Evolutionary conservation across 495 filamentous ascomycete species (phyloP).

Genomic region (Trichoderma orchidacearum): DNA sequence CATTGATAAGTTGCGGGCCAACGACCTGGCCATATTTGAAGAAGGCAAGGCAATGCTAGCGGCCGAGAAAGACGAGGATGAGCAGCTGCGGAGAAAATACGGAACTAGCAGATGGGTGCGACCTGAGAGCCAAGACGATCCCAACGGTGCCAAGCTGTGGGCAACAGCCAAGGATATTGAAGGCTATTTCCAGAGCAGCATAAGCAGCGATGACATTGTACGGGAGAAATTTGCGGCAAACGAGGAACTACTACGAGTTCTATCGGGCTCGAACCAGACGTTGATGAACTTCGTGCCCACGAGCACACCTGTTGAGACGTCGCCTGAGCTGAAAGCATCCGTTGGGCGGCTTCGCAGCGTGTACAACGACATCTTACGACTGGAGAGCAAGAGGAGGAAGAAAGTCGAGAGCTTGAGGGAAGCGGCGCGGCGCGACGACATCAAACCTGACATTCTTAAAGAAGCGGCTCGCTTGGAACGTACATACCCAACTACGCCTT

Average conservation of each 20-base stretch:
- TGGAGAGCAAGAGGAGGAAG: slow-evolving; percentile 63
- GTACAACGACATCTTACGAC: slow-evolving; percentile 68
- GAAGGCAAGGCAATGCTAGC: slow-evolving; percentile 67
- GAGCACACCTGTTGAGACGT: slow-evolving; percentile 61
- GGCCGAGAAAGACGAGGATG: slow-evolving; percentile 74
- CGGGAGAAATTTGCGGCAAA: slow-evolving; percentile 64
- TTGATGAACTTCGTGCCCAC: slow-evolving; percentile 83
- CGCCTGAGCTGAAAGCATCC: slow-evolving; percentile 66
- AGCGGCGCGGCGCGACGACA: slow-evolving; percentile 77
- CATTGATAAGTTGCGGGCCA: slow-evolving; percentile 69
- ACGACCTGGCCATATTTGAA: slow-evolving; percentile 59
- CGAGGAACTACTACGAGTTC: slow-evolving; percentile 56
- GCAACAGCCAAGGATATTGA: slow-evolving; percentile 63
- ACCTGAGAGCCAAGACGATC: slow-evolving; percentile 40
- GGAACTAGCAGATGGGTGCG: slow-evolving; percentile 82
- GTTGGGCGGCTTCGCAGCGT: slow-evolving; percentile 57
- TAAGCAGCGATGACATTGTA: slow-evolving; percentile 69
- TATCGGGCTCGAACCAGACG: slow-evolving; percentile 64
- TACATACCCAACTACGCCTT: slow-evolving; percentile 66
- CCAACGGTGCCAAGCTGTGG: slow-evolving; percentile 62
- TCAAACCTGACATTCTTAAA: slow-evolving; percentile 65
- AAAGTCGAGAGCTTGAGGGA: slow-evolving; percentile 62
- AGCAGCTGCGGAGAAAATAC: slow-evolving; percentile 57
- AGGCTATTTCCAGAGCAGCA: slow-evolving; percentile 77
- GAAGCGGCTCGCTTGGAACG: slow-evolving; percentile 80